Evolutionary conservation across 1,139 yeast species (phyloP), one percentile per base, ranked within the genome.

Genomic region (Blastobotrys serpentis): DNA sequence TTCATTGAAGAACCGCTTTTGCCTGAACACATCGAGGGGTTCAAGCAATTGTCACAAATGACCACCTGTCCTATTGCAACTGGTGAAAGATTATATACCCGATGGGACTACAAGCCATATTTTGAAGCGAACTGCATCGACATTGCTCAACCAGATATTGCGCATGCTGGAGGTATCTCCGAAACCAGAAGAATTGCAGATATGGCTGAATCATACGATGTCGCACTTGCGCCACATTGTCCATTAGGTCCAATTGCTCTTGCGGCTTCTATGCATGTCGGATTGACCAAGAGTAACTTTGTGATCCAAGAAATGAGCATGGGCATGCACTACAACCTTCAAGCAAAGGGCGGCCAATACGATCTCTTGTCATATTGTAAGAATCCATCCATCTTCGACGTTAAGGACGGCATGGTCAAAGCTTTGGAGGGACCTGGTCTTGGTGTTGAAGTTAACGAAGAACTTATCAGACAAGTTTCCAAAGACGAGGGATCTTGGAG

Each of bases 221-320:
- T 64, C 25, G 67, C 63, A 2, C 39, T 64, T 5, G 68, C 68
- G 13, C 68, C 68, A 8, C 68, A 64, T 44, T 64, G 68, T 33
- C 68, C 67, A 22, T 53, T 63, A 22, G 67, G 67, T 6, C 66
- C 67, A 3, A 53, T 64, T 36, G 66, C 67, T 2, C 53, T 64
- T 43, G 67, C 67, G 6, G 67, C 67, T 14, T 54, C 59, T 33
- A 50, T 63, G 36, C 67, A 64, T 34, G 52, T 64, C 33, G 67
- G 60, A 10, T 47, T 60, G 23, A 52, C 60, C 10, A 51, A 60
- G 13, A 58, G 61, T 29, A 64, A 64, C 50, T 63, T 61, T 44
- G 57, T 59, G 23, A 62, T 63, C 32, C 59, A 58, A 25, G 66
- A 63, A 43, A 63, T 63, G 66, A 49, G 55, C 32, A 33, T 50